Evolutionary conservation across 2,329 filamentous ascomycete genomes (phyloP), one percentile per base, ranked within the genome.

Genomic region (Calcarisporium arbuscula): DNA sequence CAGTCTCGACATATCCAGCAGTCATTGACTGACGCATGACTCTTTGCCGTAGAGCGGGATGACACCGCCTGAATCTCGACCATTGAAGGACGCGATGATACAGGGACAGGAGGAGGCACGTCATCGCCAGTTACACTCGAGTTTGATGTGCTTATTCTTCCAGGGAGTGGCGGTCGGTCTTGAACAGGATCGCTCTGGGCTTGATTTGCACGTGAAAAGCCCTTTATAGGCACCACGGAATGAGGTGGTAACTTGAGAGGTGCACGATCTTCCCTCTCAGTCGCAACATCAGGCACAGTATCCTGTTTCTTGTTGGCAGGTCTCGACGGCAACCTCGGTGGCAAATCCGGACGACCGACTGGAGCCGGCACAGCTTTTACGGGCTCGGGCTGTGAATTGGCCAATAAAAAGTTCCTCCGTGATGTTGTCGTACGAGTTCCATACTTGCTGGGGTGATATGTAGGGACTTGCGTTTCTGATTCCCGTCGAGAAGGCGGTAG

Each of bases 1-100:
- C 94, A 96, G 61, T 96, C 89, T 44, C 89, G 79, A 55, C 92
- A 96, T 38, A 78, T 65, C 34, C 95, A 69, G 56, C 92, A 96
- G n/a, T 60, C 56, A 19, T 52, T 48, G 12, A 49, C 45, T 7
- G 45, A 45, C 15, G 48, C 43, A 10, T 54, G 36, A 11, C 49
- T 49, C 8, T 52, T 40, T 10, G 51, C 43, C n/a, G n/a, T n/a
- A 10, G 49, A 45, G 30, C 58, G 58, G 28, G 55, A 49, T 10
- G 59, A 54, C 5, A 57, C 59, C 3, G 67, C 64, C 34, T 70
- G 60, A 20, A 77, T 68, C 45, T 76, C 65, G n/a, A 66, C 60
- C 9, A 56, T 49, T 4, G 68, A 67, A 3, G 74, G 74, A 5
- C 73, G 66, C 17, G 72, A 74, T 16, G 62, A 58, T 5, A 72